Evolutionary conservation across 1,139 yeast species (phyloP), one percentile per base, ranked within the genome.

Genomic region (Fermentozyma sake): DNA sequence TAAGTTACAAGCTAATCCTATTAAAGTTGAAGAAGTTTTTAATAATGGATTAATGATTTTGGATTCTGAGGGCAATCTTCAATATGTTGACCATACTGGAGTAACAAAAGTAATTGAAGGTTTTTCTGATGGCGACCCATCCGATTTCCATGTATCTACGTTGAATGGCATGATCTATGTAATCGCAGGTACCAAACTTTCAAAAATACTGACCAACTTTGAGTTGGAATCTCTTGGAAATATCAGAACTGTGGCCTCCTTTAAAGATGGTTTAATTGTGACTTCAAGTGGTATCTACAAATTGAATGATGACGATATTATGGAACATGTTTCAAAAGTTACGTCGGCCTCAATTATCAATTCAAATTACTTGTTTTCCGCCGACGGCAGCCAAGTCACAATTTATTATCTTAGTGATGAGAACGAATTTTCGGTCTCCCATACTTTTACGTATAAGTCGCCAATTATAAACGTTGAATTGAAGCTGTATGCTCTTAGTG

Each of bases 1-100:
- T 16, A 20, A 23, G 3, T 36, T 51, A 10, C 34, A 36, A 3
- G 16, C 45, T 3, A 32, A 28, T 3, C 48, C 52, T 1, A 30
- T 29, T 5, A 22, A 35, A 4, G 17, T 48, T 4, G 36, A 27
- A 5, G 32, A 17, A n/a, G n/a, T 13, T 15, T 44, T 42, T 32
- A 38, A 38, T 27, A 36, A 29, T 11, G 56, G 55, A 1, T 35
- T 47, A 1, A 30, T 56, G 18, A 41, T 46, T 9, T 32, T 50
- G 16, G 50, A 44, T 13, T 14, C 26, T 3, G 35, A 36, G 13
- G 51, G 50, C 3, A 19, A 28, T 7, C 23, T 39, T 19, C 23
- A 28, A 23, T 29, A 31, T 17, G 23, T 39, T 15, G 32, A 31
- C 17, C 21, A 18, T 16, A 14, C 14, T n/a, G 42, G 32, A 3